Percentiles rank a stretch among this genome's conserved stretches.
These are phyloP conservation scores for Rhodotorula sp. DNA, from an alignment of 1,284 basidiomycete genomes.

Conservation along the genomic window DNA sequence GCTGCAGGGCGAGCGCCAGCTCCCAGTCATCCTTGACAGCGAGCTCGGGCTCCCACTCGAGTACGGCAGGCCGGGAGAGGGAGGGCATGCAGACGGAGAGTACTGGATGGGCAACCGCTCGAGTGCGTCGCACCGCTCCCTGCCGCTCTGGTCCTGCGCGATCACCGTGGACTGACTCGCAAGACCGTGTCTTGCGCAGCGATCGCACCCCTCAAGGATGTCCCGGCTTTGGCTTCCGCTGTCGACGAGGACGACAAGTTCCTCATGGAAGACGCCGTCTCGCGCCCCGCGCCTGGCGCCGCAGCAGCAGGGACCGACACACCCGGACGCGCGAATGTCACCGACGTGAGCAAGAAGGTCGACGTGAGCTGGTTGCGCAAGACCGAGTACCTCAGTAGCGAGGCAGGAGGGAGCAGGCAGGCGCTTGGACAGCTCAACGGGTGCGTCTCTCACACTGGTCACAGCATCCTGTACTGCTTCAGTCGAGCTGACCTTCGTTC, in stretches of 20 bases:
- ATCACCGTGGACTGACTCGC: too few species aligned
- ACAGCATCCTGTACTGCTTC: too few species aligned
- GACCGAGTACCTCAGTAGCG: slow-evolving; percentile 71
- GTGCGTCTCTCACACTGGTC: slow-evolving; percentile 1
- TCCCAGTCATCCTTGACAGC: slow-evolving; percentile 91
- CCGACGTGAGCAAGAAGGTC: slow-evolving; percentile 42
- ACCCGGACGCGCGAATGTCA: slow-evolving; percentile 2
- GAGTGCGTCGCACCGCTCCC: background rate
- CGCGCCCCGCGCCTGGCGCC: slow-evolving; percentile 21
- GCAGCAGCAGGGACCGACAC: slow-evolving; percentile 2
- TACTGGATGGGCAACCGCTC: slow-evolving; percentile 48
- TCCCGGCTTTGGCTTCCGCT: background rate
- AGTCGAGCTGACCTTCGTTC: background rate
- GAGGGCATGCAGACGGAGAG: slow-evolving; percentile 71
- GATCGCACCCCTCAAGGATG: slow-evolving; percentile 18
- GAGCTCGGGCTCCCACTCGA: slow-evolving; percentile 94
- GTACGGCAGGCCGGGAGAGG: slow-evolving; percentile 70
- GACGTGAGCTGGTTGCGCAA: slow-evolving; percentile 86
- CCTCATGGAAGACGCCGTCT: slow-evolving; percentile 33
- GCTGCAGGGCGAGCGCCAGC: slow-evolving; percentile 71
- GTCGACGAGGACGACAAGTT: slow-evolving; percentile 42
- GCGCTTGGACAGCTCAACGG: slow-evolving; percentile 14
- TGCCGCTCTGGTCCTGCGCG: background rate
- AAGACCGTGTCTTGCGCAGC: background rate
- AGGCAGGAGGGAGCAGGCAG: slow-evolving; percentile 13